Evolutionary conservation across 2,329 filamentous ascomycete genomes (phyloP), one percentile per base, ranked within the genome.

Genomic region (Paecilomyces formosus): DNA sequence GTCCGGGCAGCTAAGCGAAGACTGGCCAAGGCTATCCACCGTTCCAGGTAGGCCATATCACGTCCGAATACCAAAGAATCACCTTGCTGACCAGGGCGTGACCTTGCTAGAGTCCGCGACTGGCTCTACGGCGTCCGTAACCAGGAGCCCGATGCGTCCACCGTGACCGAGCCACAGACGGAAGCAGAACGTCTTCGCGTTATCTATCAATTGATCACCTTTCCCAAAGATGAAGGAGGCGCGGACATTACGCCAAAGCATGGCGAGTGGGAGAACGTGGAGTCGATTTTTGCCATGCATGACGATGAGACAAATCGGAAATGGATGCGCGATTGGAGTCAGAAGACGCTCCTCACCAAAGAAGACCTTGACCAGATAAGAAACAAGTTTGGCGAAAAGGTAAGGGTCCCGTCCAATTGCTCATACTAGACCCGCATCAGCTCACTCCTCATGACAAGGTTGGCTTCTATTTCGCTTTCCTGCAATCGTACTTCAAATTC

Each of bases 391-490:
- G 90, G 90, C 61, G 88, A 93, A 58, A 71, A 66, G 56, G 72
- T 73, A 63, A n/a, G 68, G 24, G 26, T 18, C 15, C 30, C 15
- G 15, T 5, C 21, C 6, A 9, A 22, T 18, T 15, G 54, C 13
- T 28, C 24, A 13, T 4, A 39, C 18, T 31, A n/a, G 8, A n/a
- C 5, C 22, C 31, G 22, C 26, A 24, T 51, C 58, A 18, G 54
- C 61, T 60, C 33, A 62, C 53, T 13, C n/a, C 28, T 33, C 3
- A 13, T 21, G 30, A 54, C 18, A 62, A 85, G 81, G 89, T 97
- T 59, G 93, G 90, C 51, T 96, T 96, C 74, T 97, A 97, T 78
- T 97, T 97, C 72, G 90, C 92, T 30, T 97, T 97, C 70, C 80
- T 96, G 52, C 90, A 96, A 72, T 88, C 89, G n/a, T 97, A 97